Evolutionary conservation across 2,329 filamentous ascomycete genomes (phyloP).

Genomic region (Penicillium palitans): DNA sequence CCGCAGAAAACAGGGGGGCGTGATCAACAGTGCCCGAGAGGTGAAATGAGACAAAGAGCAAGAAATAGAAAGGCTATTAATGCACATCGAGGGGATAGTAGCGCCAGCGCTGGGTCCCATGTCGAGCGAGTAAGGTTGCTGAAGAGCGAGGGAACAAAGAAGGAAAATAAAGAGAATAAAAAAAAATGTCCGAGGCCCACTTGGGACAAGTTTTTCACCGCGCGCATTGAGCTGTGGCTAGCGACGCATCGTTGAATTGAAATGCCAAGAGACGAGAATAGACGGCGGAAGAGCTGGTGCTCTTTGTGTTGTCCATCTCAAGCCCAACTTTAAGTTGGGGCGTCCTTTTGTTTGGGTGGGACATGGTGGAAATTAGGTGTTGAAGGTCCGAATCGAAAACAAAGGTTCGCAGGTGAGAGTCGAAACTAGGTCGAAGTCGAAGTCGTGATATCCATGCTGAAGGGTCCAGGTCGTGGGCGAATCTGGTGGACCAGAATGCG

Average conservation of each 20-base stretch:
- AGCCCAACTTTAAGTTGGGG: not conserved
- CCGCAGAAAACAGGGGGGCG: constrained; percentile 3
- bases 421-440: constrained; percentile 29
- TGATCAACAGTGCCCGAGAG: not conserved
- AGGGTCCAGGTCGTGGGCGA: constrained; percentile 27
- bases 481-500: constrained; percentile 23
- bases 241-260: not conserved
- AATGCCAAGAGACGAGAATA: constrained; percentile 3
- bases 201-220: not conserved
- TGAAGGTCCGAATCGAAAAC: constrained; percentile 18
- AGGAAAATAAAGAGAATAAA: not conserved
- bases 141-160: constrained; percentile 5
- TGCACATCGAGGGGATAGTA: constrained; percentile 11
- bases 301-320: constrained; percentile 6
- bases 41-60: constrained; percentile 14
- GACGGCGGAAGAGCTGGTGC: not conserved
- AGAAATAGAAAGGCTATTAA: constrained; percentile 20
- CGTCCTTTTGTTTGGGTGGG: not conserved
- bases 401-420: constrained; percentile 26
- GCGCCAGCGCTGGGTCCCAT: constrained; percentile 23
- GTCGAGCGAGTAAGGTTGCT: constrained; percentile 10
- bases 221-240: not conserved
- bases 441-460: constrained; percentile 38
- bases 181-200: constrained; percentile 1
- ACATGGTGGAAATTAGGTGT: constrained; percentile 14